Evolutionary conservation across 2,329 filamentous ascomycete genomes (phyloP), one percentile per base, ranked within the genome.

Genomic region (Nothophoma quercina): DNA sequence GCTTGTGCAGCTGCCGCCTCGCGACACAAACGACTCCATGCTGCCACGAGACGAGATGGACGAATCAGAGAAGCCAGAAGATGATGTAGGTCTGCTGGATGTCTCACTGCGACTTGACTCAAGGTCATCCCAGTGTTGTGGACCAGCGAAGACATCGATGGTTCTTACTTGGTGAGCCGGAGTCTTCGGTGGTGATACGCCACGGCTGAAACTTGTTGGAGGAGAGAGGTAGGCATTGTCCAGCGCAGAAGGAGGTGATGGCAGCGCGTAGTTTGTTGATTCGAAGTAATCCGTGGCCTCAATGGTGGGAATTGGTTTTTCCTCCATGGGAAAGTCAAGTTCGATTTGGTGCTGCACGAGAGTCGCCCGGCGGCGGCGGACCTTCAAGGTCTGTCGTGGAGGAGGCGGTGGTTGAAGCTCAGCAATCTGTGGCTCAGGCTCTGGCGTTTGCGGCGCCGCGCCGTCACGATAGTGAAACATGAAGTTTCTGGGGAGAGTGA

Each of bases 1-100:
- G 64, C 84, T 87, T 2, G 84, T 83, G 66, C 83, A 85, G 65
- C 83, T 85, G 51, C 81, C 83, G 51, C 83, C 79, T 62, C 83
- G 73, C 6, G 84, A 85, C n/a, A 79, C 79, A 52, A 80, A 80
- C 2, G 83, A 85, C 13, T 78, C 76, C 41, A 80, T 78, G 18
- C 83, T 87, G 60, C 81, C 82, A 41, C 79, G 78, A 0, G 85
- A 87, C 10, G 84, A 85, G 15, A 83, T 70, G 2, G 85, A 88
- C 0, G 85, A 88, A 65, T 88, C 82, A 2, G 85, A 87, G 35
- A 82, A 77, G 49, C 80, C 79, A 2, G 84, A 87, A 4, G 82
- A 79, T 3, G 85, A 87, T 6, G 78, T 77, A 4, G 85, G 82
- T 34, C 85, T 80, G 61, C 77, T 76, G 41, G 85, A 79, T 18